phyloP scores from a whole-genome alignment of 352 stramenopile genomes.

The Achlya hypogyna region DNA sequence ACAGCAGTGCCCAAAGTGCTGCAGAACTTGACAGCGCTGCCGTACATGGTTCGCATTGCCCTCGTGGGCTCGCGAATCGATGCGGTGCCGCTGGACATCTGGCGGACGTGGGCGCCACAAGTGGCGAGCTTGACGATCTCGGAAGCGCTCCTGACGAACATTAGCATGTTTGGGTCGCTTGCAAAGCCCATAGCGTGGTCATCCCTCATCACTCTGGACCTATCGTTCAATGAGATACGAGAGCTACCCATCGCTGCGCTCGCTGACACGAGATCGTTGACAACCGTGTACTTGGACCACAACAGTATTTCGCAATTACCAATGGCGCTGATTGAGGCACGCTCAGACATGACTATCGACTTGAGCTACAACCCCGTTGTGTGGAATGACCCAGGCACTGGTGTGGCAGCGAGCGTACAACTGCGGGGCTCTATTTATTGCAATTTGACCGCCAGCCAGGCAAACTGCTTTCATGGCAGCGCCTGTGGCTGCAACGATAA shows the following conservation, averaged over 20 bases:
- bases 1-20: not conserved
- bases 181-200: not conserved
- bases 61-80: not conserved
- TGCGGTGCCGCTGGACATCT: not conserved
- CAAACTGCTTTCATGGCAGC: not conserved
- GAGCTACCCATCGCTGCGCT: not conserved
- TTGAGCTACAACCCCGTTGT: conserved; percentile 10
- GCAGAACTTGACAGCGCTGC: not conserved
- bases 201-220: not conserved
- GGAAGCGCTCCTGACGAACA: not conserved
- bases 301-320: not conserved
- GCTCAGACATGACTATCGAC: not conserved
- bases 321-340: not conserved
- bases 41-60: not conserved
- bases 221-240: not conserved
- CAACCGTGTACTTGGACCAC: not conserved
- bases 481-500: not conserved
- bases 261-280: not conserved
- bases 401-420: not conserved
- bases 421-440: not conserved
- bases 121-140: not conserved
- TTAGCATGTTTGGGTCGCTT: not conserved
- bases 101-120: not conserved
- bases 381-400: not conserved
- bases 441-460: conserved; percentile 7